phyloP scores from a whole-genome alignment of 2,329 filamentous ascomycete genomes.

The Ilyonectria sp. region DNA sequence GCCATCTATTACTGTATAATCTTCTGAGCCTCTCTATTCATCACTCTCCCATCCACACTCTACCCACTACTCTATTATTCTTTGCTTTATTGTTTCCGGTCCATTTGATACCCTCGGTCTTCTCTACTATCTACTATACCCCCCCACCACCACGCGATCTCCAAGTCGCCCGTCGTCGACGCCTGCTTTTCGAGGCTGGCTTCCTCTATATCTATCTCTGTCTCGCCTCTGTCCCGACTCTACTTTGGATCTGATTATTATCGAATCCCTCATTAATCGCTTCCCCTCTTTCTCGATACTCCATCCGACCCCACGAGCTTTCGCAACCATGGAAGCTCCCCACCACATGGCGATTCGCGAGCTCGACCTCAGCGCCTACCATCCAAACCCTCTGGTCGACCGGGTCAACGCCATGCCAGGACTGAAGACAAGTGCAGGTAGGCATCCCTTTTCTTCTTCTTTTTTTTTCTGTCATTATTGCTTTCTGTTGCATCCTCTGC shows the following conservation, averaged over 20 bases:
- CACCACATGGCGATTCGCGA: constrained; percentile 61
- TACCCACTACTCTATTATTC: constrained; percentile 29
- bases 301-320: constrained; percentile 17
- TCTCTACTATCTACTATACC: constrained; percentile 21
- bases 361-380: constrained; percentile 65
- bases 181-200: constrained; percentile 45
- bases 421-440: constrained; percentile 73
- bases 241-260: constrained; percentile 25
- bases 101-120: constrained; percentile 13
- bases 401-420: constrained; percentile 71
- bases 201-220: constrained; percentile 44
- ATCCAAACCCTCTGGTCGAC: constrained; percentile 65
- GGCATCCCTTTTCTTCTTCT: constrained; percentile 53
- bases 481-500: background rate
- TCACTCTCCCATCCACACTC: constrained; percentile 25
- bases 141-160: background rate
- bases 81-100: constrained; percentile 15
- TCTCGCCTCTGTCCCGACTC: constrained; percentile 8
- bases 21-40: constrained; percentile 30
- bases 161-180: constrained; percentile 24
- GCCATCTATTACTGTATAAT: constrained; percentile 30
- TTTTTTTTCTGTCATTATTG: constrained; percentile 3
- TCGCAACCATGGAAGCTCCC: constrained; percentile 46
- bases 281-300: constrained; percentile 14
- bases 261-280: background rate